Conservation (phyloP, 495 filamentous ascomycete genomes). For the Lophium mytilinum region DNA sequence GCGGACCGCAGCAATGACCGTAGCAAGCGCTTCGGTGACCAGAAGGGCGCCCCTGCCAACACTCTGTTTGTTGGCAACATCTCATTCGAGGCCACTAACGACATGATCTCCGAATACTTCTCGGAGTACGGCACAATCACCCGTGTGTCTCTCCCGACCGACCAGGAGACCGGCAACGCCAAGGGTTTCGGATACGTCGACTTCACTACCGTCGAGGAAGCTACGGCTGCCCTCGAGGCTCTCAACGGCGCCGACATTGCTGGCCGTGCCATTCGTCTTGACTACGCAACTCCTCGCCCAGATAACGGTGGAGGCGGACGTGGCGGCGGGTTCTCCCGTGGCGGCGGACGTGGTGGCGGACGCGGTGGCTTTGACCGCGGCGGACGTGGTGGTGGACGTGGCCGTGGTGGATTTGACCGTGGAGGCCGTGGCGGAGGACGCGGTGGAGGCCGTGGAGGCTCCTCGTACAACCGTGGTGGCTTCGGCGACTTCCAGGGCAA, state of each 20-base stretch:
- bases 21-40: constrained; percentile 69
- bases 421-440: constrained; percentile 39
- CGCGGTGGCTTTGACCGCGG: constrained; percentile 48
- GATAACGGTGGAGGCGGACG: constrained; percentile 48
- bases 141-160: constrained; percentile 82
- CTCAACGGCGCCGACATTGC: constrained; percentile 63
- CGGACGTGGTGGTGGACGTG: constrained; percentile 43
- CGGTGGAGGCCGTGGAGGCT: constrained; percentile 33
- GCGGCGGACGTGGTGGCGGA: constrained; percentile 43
- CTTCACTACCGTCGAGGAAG: constrained; percentile 77
- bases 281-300: constrained; percentile 75
- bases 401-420: constrained; percentile 46
- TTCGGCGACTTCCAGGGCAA: constrained; percentile 84
- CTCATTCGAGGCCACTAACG: constrained; percentile 73
- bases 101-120: constrained; percentile 67
- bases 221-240: constrained; percentile 60
- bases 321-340: constrained; percentile 41
- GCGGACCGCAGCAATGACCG: constrained; percentile 52
- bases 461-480: constrained; percentile 51
- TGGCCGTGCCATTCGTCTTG: constrained; percentile 76
- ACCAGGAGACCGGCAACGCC: constrained; percentile 72
- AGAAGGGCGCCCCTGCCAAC: constrained; percentile 62
- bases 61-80: constrained; percentile 95
- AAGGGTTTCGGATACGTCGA: constrained; percentile 96
- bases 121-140: constrained; percentile 59